Evolutionary conservation across 2,329 filamentous ascomycete genomes (phyloP).

Genomic region (Trichoderma sp.): DNA sequence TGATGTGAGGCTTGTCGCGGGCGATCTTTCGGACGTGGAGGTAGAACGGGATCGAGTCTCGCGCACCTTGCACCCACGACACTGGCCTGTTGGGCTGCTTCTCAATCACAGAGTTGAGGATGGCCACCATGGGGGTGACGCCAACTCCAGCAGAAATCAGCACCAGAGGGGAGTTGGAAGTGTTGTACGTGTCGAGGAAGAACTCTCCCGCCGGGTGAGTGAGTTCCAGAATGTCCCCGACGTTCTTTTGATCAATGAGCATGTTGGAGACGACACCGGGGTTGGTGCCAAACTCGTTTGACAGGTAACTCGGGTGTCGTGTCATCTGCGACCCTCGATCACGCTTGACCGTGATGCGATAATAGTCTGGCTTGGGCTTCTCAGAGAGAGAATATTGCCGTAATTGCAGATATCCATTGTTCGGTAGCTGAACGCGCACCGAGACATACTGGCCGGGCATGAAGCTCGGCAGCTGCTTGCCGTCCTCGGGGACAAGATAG

Average conservation of each 20-base stretch:
- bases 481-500: conserved; percentile 64
- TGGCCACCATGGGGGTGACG: conserved; percentile 58
- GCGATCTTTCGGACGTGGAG: conserved; percentile 49
- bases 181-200: conserved; percentile 47
- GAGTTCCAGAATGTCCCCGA: conserved; percentile 62
- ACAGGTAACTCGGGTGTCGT: conserved; percentile 26
- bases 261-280: conserved; percentile 69
- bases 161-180: conserved; percentile 49
- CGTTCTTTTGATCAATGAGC: conserved; percentile 59
- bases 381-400: conserved; percentile 74
- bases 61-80: conserved; percentile 60
- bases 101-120: conserved; percentile 54
- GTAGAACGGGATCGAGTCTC: conserved; percentile 52
- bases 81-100: conserved; percentile 47
- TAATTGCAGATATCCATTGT: conserved; percentile 59
- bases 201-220: conserved; percentile 67
- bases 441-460: conserved; percentile 72
- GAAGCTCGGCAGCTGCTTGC: conserved; percentile 59
- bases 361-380: conserved; percentile 58
- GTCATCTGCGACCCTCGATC: conserved; percentile 53
- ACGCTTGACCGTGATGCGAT: conserved; percentile 70
- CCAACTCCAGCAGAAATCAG: conserved; percentile 62
- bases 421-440: conserved; percentile 56
- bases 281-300: conserved; percentile 40
- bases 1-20: conserved; percentile 36